Evolutionary conservation across 305 asterid genomes (phyloP).

Genomic region (Euphrasia arctica): DNA sequence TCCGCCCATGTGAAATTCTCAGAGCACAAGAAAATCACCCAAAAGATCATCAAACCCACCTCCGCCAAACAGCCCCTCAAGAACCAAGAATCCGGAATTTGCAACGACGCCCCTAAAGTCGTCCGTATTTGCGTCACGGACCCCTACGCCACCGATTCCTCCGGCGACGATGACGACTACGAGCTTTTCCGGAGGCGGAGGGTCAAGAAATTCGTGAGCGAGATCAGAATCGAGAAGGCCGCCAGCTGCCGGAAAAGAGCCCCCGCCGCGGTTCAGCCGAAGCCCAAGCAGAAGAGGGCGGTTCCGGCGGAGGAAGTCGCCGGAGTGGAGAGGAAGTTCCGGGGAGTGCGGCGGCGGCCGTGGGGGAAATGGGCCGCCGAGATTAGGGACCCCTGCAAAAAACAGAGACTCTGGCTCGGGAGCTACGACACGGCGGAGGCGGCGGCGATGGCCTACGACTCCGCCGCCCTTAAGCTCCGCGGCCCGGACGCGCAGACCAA

Average conservation of each 20-base stretch:
- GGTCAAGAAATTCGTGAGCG: conserved; percentile 42
- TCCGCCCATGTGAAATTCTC: conserved; percentile 38
- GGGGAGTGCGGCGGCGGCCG: conserved; percentile 73
- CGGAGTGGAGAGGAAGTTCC: conserved; percentile 36
- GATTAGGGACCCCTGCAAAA: conserved; percentile 52
- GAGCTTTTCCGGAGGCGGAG: conserved; percentile 32
- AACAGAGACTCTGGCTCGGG: conserved; percentile 57
- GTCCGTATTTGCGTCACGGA: conserved; percentile 48
- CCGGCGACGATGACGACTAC: conserved; percentile 54
- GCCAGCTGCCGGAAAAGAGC: conserved; percentile 20
- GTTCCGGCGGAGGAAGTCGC: conserved; percentile 22
- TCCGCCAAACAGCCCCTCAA: background rate
- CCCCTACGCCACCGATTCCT: conserved; percentile 67
- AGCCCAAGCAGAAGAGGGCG: conserved; percentile 20
- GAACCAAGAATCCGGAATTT: background rate
- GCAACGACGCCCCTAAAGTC: conserved; percentile 26
- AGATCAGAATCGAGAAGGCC: conserved; percentile 35
- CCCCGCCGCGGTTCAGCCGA: conserved; percentile 24
- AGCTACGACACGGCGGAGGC: conserved; percentile 70
- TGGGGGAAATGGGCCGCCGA: conserved; percentile 88
- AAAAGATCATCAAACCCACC: conserved; percentile 26
- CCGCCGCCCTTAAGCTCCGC: conserved; percentile 59
- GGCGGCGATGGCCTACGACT: conserved; percentile 74
- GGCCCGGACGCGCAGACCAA: conserved; percentile 68
- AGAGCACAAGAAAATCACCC: conserved; percentile 36